Evolutionary conservation across 73 alveolate species (phyloP).

Genomic region (Paramecium tetraurelia): DNA sequence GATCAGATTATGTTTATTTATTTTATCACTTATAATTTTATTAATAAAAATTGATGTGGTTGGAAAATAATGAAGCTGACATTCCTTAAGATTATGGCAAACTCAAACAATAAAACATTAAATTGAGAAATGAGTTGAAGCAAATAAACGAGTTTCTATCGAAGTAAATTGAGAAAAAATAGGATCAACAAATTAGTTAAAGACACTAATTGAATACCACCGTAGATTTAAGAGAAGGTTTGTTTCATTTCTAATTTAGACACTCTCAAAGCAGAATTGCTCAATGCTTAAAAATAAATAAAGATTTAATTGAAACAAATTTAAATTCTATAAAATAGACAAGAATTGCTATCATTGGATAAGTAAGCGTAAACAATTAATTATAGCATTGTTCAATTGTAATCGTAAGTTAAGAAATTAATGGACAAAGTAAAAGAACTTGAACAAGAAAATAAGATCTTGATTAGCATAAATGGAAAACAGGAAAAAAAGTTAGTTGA

Average conservation of each 20-base stretch:
- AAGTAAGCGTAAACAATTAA: not conserved
- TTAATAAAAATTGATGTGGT: not conserved
- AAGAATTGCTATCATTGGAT: not conserved
- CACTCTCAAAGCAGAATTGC: not conserved
- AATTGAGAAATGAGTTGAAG: slow-evolving; percentile 7
- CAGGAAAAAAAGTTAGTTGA: not conserved
- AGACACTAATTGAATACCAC: not conserved
- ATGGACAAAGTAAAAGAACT: not conserved
- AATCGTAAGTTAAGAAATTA: not conserved
- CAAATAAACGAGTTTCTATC: not conserved
- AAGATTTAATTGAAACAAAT: not conserved
- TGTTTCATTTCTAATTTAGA: not conserved
- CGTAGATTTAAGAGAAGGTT: not conserved
- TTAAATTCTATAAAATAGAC: not conserved
- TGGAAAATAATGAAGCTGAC: not conserved
- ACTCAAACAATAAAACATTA: not conserved
- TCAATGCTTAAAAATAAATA: not conserved
- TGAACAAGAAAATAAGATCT: not conserved
- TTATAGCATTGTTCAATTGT: not conserved
- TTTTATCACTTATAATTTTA: not conserved
- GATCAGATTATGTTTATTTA: not conserved
- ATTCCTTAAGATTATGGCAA: not conserved
- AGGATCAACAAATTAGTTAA: not conserved
- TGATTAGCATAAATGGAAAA: not conserved
- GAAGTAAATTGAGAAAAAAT: not conserved